Conservation (phyloP, 2,329 filamentous ascomycete genomes). For the Exophiala sp. region DNA sequence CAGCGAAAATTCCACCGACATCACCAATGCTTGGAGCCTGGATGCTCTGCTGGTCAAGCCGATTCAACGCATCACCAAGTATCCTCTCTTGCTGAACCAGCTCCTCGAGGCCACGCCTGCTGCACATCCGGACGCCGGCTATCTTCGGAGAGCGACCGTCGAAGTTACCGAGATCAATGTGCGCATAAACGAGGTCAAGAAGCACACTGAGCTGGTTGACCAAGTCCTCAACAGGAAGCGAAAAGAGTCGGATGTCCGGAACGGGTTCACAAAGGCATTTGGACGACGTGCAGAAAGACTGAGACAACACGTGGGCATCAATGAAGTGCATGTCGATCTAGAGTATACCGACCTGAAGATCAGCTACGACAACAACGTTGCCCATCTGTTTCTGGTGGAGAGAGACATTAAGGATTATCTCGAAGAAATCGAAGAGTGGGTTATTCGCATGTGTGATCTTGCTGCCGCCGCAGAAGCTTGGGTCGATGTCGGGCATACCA, state of each 20-base stretch:
- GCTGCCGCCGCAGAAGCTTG: constrained; percentile 76
- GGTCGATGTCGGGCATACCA: constrained; percentile 63
- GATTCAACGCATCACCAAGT: constrained; percentile 89
- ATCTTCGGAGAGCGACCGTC: constrained; percentile 65
- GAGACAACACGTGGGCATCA: constrained; percentile 61
- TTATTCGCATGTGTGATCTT: constrained; percentile 74
- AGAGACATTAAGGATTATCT: constrained; percentile 92
- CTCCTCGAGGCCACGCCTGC: constrained; percentile 71
- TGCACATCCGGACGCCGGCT: constrained; percentile 73
- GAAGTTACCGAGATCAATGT: constrained; percentile 58
- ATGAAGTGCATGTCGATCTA: constrained; percentile 67
- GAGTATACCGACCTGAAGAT: constrained; percentile 76
- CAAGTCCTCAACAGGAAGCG: constrained; percentile 77
- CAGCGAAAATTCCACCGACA: constrained; percentile 81
- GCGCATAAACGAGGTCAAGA: constrained; percentile 89
- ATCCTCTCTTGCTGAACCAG: constrained; percentile 76
- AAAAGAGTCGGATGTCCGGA: constrained; percentile 80
- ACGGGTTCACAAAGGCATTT: constrained; percentile 82
- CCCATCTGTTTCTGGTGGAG: constrained; percentile 84
- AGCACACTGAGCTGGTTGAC: constrained; percentile 85
- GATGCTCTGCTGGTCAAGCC: constrained; percentile 97
- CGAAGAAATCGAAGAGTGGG: constrained; percentile 70
- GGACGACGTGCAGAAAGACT: constrained; percentile 82
- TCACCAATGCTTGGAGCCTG: constrained; percentile 90
- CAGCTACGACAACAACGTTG: constrained; percentile 85